These are phyloP conservation scores for Cyclotella atomus DNA, from an alignment of 108 stramenopile genomes.

Conservation along the genomic window DNA sequence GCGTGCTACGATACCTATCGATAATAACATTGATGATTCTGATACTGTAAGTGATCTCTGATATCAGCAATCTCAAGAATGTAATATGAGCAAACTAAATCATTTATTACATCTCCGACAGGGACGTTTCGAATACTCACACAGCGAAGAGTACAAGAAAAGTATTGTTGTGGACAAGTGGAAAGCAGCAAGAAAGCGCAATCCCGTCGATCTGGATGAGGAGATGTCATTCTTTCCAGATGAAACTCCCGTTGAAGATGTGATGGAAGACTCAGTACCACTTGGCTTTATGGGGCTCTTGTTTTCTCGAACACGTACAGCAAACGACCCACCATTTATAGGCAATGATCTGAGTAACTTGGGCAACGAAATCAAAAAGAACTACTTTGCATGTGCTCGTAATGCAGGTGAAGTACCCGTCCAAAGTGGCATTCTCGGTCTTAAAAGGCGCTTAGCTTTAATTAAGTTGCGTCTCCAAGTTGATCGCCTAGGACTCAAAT, in stretches of 20 bases:
- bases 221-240: slow-evolving; percentile 60
- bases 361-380: slow-evolving; percentile 50
- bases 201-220: slow-evolving; percentile 35
- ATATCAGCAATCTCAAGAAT: background rate
- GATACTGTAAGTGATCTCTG: slow-evolving; percentile 32
- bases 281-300: slow-evolving; percentile 28
- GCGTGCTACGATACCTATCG: slow-evolving; percentile 79
- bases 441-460: slow-evolving; percentile 63
- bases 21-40: slow-evolving; percentile 72
- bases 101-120: background rate
- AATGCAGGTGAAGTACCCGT: slow-evolving; percentile 53
- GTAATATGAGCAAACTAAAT: background rate
- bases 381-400: slow-evolving; percentile 57
- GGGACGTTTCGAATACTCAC: slow-evolving; percentile 41
- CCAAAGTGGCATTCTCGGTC: slow-evolving; percentile 49
- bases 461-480: slow-evolving; percentile 74
- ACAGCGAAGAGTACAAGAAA: slow-evolving; percentile 48
- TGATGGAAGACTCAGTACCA: slow-evolving; percentile 20
- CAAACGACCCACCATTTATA: slow-evolving; percentile 34
- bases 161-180: slow-evolving; percentile 62
- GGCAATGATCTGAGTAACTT: slow-evolving; percentile 74
- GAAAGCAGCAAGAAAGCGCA: slow-evolving; percentile 31
- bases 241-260: slow-evolving; percentile 45
- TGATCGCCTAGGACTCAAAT: slow-evolving; percentile 61
- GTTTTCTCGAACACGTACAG: slow-evolving; percentile 21